Conservation (phyloP, 2,329 filamentous ascomycete genomes). For the Colletotrichum sp. region DNA sequence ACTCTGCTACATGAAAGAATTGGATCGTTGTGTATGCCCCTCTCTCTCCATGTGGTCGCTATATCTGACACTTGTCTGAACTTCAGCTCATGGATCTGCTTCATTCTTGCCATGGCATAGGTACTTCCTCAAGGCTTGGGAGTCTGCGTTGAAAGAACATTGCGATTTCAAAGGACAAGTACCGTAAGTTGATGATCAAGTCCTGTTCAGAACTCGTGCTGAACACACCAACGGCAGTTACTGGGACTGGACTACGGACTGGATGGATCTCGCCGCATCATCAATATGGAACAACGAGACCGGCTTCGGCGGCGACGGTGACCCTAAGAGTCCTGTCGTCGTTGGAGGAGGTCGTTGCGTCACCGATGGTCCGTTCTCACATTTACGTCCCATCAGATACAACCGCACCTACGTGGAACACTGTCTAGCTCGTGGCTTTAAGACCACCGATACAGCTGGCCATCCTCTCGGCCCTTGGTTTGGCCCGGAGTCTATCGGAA, state of each 20-base stretch:
- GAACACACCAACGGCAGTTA: neutral
- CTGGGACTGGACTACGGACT: neutral
- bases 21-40: neutral
- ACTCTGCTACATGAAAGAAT: neutral
- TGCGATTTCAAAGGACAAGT: neutral
- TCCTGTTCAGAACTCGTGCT: neutral
- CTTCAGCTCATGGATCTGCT: neutral
- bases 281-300: neutral
- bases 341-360: neutral
- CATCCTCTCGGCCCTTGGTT: neutral
- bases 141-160: neutral
- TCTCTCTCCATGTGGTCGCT: neutral
- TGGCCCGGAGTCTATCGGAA: neutral
- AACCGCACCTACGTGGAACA: conserved; percentile 8
- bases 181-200: neutral
- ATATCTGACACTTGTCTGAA: neutral
- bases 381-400: conserved; percentile 20
- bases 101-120: neutral
- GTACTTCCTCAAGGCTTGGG: neutral
- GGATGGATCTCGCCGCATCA: neutral
- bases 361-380: conserved; percentile 15
- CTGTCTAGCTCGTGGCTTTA: neutral
- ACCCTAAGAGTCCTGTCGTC: neutral
- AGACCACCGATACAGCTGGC: neutral
- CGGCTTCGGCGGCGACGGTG: neutral